Evolutionary conservation across 2,329 filamentous ascomycete genomes (phyloP).

Genomic region (Karstenula rhodostoma): DNA sequence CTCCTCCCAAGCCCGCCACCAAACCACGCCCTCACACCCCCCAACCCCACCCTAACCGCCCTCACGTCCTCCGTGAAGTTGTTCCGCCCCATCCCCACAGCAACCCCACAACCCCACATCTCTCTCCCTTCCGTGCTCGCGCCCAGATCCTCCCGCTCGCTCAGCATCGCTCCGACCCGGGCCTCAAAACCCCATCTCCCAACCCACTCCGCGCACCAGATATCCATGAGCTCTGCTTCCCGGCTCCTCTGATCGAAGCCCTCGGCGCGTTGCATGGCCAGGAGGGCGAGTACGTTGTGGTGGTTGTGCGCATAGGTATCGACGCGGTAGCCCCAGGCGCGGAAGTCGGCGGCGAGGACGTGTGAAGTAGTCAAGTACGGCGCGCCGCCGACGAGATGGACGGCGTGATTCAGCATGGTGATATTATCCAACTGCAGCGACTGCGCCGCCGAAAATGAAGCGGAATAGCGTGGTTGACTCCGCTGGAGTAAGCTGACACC

Average conservation of each 20-base stretch:
- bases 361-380: background rate
- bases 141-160: background rate
- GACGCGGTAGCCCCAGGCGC: slow-evolving; percentile 8
- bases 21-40: background rate
- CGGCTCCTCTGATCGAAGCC: background rate
- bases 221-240: slow-evolving; percentile 1
- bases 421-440: too few relatives aligned
- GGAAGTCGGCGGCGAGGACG: slow-evolving; percentile 6
- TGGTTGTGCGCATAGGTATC: background rate
- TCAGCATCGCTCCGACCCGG: background rate
- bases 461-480: too few relatives aligned
- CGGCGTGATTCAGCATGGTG: background rate
- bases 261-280: background rate
- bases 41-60: background rate
- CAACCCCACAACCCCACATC: background rate
- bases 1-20: background rate
- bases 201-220: slow-evolving; percentile 6
- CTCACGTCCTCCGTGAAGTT: slow-evolving; percentile 5
- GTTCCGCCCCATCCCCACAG: background rate
- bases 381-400: background rate
- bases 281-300: background rate
- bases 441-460: too few relatives aligned
- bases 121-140: background rate
- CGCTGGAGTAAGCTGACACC: background rate
- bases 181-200: slow-evolving; percentile 2